phyloP scores from a whole-genome alignment of 1,284 basidiomycete species.

The Moniliophthora roreri region DNA sequence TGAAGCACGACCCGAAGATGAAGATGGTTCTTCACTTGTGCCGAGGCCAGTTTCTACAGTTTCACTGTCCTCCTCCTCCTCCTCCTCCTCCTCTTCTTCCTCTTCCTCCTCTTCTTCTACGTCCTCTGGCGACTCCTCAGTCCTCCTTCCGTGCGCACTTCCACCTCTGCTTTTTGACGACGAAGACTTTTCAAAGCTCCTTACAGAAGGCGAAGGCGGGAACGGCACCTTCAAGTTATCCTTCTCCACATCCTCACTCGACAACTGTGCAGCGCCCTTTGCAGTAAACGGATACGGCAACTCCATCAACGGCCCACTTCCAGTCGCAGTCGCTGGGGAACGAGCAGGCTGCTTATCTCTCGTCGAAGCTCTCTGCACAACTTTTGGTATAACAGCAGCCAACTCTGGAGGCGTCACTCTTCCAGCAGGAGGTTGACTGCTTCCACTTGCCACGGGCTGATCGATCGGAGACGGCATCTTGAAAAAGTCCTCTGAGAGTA shows the following conservation, averaged over 20 bases:
- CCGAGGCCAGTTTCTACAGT: constrained; percentile 36
- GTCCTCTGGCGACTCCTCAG: constrained; percentile 32
- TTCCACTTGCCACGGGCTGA: constrained; percentile 19
- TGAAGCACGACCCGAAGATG: constrained; percentile 51
- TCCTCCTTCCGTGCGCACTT: constrained; percentile 21
- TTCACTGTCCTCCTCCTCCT: constrained; percentile 30
- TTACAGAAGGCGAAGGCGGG: constrained; percentile 55
- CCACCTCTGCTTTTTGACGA: constrained; percentile 14
- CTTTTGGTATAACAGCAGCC: constrained; percentile 43
- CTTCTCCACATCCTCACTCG: constrained; percentile 43
- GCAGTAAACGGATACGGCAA: constrained; percentile 66
- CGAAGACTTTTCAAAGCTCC: constrained; percentile 21
- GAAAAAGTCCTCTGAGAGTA: constrained; percentile 63
- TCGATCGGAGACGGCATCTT: constrained; percentile 39
- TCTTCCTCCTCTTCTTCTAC: constrained; percentile 36
- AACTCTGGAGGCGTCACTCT: constrained; percentile 32
- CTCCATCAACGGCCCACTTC: constrained; percentile 37
- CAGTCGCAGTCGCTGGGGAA: constrained; percentile 26
- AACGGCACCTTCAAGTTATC: constrained; percentile 52
- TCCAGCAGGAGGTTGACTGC: constrained; percentile 20
- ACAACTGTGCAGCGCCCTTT: constrained; percentile 45
- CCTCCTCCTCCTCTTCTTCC: constrained; percentile 38
- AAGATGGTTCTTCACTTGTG: constrained; percentile 46
- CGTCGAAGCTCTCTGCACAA: constrained; percentile 33
- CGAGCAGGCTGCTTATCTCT: constrained; percentile 37